Base-by-base conservation (phyloP, 1,284 basidiomycete species). In the Paramarasmius palmivorus region DNA sequence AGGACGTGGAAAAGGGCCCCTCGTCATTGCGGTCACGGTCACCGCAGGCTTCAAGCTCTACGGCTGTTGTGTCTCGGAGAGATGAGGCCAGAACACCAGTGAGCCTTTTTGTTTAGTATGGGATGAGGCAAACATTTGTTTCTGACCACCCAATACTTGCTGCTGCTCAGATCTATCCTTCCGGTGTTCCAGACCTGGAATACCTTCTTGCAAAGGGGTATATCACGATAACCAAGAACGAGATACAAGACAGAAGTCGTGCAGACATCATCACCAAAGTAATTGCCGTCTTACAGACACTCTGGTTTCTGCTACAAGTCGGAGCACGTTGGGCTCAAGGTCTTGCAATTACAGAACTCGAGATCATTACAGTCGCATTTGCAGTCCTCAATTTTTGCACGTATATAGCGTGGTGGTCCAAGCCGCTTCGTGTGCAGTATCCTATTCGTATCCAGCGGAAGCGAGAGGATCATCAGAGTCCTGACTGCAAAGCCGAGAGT, bases 361-460 rank as follows among this genome's bases (percentile, higher is more conserved):
- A 60, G 40, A 45, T 62, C n/a, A 34, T 56, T 19, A 61, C 61
- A 9, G 19, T 57, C 25, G 59, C 61, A 5, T 62, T 54, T 49
- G 55, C 55, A 10, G 20, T 39, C 4, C 46, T 62, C 22, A 60
- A 51, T 50, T 20, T 52, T 29, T 23, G 49, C 2, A 56, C 48
- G 4, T 61, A 59, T 22, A 26, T 39, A 2, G 39, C 57, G 8
- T 62, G 59, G 61, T 62, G 55, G 57, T 38, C 54, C 22, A 61
- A 61, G 44, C 60, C 60, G 3, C 50, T 46, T 15, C 40, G 51
- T n/a, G 51, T 58, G 9, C 26, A 15, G 8, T 47, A 22, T 26
- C 45, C 54, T 7, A 46, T 58, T 22, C 47, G 9, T n/a, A 44
- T 58, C 14, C n/a, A n/a, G n/a, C n/a, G n/a, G n/a, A n/a, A n/a